Evolutionary conservation across 495 filamentous ascomycete genomes (phyloP).

Genomic region (Entonaema liquescens): DNA sequence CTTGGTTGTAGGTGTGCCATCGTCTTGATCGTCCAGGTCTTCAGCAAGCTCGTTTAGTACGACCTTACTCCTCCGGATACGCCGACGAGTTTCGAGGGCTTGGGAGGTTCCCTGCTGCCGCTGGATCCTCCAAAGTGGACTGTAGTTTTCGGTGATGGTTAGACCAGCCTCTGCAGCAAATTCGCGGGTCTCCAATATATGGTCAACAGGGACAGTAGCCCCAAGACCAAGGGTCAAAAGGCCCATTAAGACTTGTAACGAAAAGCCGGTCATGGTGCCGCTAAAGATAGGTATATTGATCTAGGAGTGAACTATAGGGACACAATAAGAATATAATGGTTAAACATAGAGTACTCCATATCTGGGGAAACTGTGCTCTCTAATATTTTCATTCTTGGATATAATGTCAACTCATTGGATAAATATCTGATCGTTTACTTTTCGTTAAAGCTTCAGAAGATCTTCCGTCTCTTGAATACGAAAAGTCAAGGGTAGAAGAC

Average conservation of each 20-base stretch:
- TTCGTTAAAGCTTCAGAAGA: too few relatives aligned
- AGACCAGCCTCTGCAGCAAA: constrained; percentile 23
- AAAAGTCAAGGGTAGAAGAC: background rate
- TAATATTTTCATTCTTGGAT: too few relatives aligned
- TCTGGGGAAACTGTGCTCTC: background rate
- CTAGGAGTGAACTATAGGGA: background rate
- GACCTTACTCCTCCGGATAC: constrained; percentile 12
- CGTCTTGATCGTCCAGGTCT: constrained; percentile 23
- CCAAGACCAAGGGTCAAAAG: constrained; percentile 10
- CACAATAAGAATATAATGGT: background rate
- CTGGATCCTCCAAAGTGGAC: constrained; percentile 16
- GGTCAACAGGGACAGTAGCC: constrained; percentile 19
- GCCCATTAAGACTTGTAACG: constrained; percentile 9
- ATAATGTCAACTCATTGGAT: too few relatives aligned
- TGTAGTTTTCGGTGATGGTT: constrained; percentile 25
- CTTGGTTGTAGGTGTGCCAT: constrained; percentile 34
- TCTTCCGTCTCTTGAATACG: constrained; percentile 3
- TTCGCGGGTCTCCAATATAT: constrained; percentile 21
- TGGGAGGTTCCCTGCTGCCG: constrained; percentile 17
- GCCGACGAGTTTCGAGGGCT: constrained; percentile 14
- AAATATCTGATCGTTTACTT: too few relatives aligned
- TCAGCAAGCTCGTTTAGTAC: constrained; percentile 10
- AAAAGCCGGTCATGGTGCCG: constrained; percentile 9
- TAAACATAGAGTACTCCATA: background rate
- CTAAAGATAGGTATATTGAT: background rate